Conservation (phyloP, 495 filamentous ascomycete genomes). For the Aspergillus conjunctus region DNA sequence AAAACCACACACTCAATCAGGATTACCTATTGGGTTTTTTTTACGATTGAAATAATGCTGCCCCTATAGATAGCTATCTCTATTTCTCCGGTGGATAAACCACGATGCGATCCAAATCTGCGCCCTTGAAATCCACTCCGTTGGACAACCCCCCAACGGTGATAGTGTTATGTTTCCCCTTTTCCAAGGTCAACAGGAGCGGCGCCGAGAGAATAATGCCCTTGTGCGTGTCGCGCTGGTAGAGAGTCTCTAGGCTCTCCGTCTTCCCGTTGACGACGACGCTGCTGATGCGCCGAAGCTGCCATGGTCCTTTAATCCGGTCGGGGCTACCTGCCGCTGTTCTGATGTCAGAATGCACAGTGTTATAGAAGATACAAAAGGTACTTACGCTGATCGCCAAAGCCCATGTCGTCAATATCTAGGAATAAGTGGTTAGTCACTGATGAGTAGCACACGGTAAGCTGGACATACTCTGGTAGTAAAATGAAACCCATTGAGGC, state of each 20-base stretch:
- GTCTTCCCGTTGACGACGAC: slow-evolving; percentile 31
- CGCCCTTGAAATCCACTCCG: slow-evolving; percentile 29
- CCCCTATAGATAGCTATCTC: background rate
- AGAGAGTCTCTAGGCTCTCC: slow-evolving; percentile 25
- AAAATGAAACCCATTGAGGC: slow-evolving; percentile 58
- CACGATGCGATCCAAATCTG: slow-evolving; percentile 32
- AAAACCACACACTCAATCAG: background rate
- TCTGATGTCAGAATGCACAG: slow-evolving; percentile 3
- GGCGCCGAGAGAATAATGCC: slow-evolving; percentile 33
- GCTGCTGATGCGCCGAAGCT: slow-evolving; percentile 32
- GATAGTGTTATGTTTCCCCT: slow-evolving; percentile 29
- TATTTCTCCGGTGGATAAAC: slow-evolving; percentile 29
- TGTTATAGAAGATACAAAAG: background rate
- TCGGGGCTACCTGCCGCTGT: slow-evolving; percentile 31
- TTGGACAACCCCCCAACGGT: slow-evolving; percentile 29
- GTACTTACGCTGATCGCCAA: slow-evolving; percentile 33
- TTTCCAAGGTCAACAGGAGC: slow-evolving; percentile 28
- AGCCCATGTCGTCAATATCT: slow-evolving; percentile 35
- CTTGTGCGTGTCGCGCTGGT: slow-evolving; percentile 33
- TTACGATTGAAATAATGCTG: background rate
- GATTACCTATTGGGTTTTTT: background rate
- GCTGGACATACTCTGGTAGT: slow-evolving; percentile 39
- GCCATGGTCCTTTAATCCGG: slow-evolving; percentile 30
- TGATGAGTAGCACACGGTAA: background rate
- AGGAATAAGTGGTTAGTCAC: background rate